A percentile compares a stretch with the other conserved stretches of the same genome.
These are phyloP conservation scores for Tilletia indica DNA, from an alignment of 1,284 basidiomycete species.

Conservation along the genomic window DNA sequence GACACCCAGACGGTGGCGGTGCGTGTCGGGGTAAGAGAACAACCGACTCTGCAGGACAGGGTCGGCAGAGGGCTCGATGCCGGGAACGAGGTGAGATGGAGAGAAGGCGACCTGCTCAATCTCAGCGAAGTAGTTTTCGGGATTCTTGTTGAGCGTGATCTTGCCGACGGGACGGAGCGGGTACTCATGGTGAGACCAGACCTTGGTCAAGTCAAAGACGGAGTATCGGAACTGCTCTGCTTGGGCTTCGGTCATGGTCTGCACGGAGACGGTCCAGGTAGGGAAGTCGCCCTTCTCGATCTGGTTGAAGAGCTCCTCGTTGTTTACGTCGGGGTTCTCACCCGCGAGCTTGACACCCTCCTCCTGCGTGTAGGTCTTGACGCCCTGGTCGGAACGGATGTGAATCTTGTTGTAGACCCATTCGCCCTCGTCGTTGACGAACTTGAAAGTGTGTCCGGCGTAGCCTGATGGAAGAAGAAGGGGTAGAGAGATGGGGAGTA, in stretches of 20 bases:
- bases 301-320: slow-evolving; percentile 67
- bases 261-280: slow-evolving; percentile 69
- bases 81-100: slow-evolving; percentile 79
- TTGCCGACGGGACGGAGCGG: slow-evolving; percentile 83
- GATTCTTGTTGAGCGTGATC: slow-evolving; percentile 80
- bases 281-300: slow-evolving; percentile 77
- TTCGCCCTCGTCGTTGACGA: slow-evolving; percentile 75
- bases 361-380: slow-evolving; percentile 58
- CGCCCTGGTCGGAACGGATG: slow-evolving; percentile 65
- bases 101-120: slow-evolving; percentile 70
- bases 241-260: slow-evolving; percentile 84
- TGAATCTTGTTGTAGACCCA: slow-evolving; percentile 81
- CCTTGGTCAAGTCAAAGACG: slow-evolving; percentile 78
- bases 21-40: slow-evolving; percentile 72
- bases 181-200: slow-evolving; percentile 61
- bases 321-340: slow-evolving; percentile 69
- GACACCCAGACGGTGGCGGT: slow-evolving; percentile 64
- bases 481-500: too few species aligned
- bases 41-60: slow-evolving; percentile 85
- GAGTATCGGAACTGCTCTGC: slow-evolving; percentile 87
- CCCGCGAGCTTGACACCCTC: slow-evolving; percentile 63
- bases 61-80: slow-evolving; percentile 82
- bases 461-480: slow-evolving; percentile 58
- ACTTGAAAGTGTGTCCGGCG: slow-evolving; percentile 88
- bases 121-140: slow-evolving; percentile 64